A percentile compares a stretch with the other conserved stretches of the same genome.
Evolutionary conservation across 805 yeast genomes (phyloP).

Genomic region (Pichia rugopelliculosa): DNA sequence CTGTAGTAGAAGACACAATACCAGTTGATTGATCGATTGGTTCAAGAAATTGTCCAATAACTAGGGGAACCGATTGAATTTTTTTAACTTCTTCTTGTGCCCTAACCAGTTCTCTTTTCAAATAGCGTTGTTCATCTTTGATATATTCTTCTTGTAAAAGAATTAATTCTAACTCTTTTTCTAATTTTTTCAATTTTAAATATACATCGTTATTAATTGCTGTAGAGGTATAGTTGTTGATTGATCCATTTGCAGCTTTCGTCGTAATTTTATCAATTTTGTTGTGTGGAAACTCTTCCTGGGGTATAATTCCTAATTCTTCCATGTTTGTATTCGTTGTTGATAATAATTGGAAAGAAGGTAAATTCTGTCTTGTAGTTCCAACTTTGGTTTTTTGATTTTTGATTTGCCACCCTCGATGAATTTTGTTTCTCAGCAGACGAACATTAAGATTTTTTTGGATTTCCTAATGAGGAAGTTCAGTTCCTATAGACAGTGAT

Average conservation of each 20-base stretch:
- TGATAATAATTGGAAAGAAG: neutral
- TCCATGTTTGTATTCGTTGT: slow-evolving; percentile 36
- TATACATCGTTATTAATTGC: slow-evolving; percentile 57
- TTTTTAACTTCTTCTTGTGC: slow-evolving; percentile 98
- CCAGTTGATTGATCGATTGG: slow-evolving; percentile 97
- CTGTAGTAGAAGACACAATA: slow-evolving; percentile 95
- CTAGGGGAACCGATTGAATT: slow-evolving; percentile 95
- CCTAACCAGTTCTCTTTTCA: slow-evolving; percentile 86
- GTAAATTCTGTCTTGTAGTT: neutral
- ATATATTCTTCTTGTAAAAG: slow-evolving; percentile 91
- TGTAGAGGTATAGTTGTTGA: slow-evolving; percentile 12
- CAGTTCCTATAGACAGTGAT: no score
- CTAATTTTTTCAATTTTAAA: slow-evolving; percentile 75
- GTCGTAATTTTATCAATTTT: slow-evolving; percentile 10
- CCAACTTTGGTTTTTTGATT: neutral
- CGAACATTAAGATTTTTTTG: no score
- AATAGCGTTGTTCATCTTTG: slow-evolving; percentile 95
- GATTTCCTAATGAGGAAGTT: neutral
- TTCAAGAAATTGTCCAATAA: slow-evolving; percentile 95
- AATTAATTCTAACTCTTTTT: slow-evolving; percentile 81
- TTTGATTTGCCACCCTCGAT: neutral
- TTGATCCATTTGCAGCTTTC: slow-evolving; percentile 12
- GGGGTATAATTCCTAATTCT: slow-evolving; percentile 48
- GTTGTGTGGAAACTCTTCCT: slow-evolving; percentile 11
- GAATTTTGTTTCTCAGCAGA: no score